These are phyloP conservation scores for Myriosclerotinia curreyana DNA, from an alignment of 2,329 filamentous ascomycete genomes.

Conservation along the genomic window DNA sequence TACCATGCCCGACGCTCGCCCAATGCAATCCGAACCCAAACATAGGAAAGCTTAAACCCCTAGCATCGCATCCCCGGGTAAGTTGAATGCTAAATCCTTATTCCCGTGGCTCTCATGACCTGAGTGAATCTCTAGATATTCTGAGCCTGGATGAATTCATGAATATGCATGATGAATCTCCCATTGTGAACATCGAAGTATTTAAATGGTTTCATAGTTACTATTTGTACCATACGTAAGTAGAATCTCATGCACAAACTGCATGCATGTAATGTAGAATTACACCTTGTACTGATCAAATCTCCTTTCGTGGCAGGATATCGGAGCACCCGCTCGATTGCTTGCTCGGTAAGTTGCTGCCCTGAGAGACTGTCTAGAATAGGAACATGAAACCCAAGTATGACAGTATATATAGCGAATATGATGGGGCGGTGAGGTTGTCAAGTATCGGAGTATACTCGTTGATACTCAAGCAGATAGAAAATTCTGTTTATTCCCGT, in stretches of 20 bases:
- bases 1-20: not conserved
- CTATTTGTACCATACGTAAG: not conserved
- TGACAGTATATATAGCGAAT: not conserved
- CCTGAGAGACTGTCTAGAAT: not conserved
- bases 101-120: not conserved
- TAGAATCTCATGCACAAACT: not conserved
- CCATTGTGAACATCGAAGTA: too few species aligned
- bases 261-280: not conserved
- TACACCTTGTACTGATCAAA: not conserved
- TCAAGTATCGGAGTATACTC: not conserved
- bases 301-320: not conserved
- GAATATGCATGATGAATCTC: not conserved
- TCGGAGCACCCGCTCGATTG: not conserved
- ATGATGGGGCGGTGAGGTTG: not conserved
- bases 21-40: not conserved
- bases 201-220: not conserved
- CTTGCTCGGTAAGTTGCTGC: not conserved
- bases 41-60: not conserved
- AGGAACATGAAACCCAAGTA: not conserved
- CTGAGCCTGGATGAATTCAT: not conserved
- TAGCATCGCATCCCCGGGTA: not conserved
- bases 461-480: not conserved
- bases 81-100: not conserved
- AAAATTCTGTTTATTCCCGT: not conserved
- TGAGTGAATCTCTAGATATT: not conserved